These are phyloP conservation scores for Rhodomyrtus psidioides DNA, from an alignment of 441 rosid genomes.

Conservation along the genomic window DNA sequence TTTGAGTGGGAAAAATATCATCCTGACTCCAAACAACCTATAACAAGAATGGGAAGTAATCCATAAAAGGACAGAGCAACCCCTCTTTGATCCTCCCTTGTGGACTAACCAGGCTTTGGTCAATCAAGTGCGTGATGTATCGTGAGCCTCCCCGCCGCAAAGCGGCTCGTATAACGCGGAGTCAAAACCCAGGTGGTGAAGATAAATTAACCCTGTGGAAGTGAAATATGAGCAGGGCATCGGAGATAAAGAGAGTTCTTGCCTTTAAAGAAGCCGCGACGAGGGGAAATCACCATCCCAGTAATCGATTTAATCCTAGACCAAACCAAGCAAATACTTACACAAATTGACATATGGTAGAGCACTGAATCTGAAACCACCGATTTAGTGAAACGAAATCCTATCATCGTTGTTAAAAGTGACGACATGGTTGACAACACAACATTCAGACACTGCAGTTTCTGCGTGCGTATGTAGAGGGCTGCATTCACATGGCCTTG, in stretches of 20 bases:
- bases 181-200: not conserved
- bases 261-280: not conserved
- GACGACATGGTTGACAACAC: not conserved
- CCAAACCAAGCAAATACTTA: not conserved
- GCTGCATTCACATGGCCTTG: not conserved
- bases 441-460: not conserved
- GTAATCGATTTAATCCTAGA: not conserved
- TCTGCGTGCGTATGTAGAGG: not conserved
- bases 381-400: not conserved
- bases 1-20: not conserved
- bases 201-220: not conserved
- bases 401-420: not conserved
- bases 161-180: not conserved
- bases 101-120: not conserved
- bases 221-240: not conserved
- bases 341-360: not conserved
- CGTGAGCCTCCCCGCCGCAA: not conserved
- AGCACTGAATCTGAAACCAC: not conserved
- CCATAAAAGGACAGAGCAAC: not conserved
- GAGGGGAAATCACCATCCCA: not conserved
- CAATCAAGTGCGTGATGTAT: not conserved
- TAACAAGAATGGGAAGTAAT: not conserved
- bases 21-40: not conserved
- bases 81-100: not conserved
- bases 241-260: not conserved